phyloP scores from a whole-genome alignment of 2,329 filamentous ascomycete species.

The Neonectria coccinea region DNA sequence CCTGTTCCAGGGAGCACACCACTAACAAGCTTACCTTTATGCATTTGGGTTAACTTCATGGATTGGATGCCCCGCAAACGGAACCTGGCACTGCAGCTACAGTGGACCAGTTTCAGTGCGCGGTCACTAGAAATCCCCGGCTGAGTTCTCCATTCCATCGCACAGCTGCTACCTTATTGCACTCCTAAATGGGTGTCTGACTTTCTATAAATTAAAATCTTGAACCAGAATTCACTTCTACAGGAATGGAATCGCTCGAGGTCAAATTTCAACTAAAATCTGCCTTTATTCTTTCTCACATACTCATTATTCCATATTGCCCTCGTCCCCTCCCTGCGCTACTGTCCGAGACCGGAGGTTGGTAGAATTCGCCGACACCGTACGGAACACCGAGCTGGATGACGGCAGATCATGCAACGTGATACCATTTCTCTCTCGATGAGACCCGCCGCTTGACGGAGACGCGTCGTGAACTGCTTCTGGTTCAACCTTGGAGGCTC shows the following conservation, averaged over 20 bases:
- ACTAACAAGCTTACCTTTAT: neutral
- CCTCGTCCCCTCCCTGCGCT: slow-evolving; percentile 2
- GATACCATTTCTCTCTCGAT: slow-evolving; percentile 38
- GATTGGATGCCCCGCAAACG: too few relatives aligned
- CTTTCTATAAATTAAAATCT: neutral
- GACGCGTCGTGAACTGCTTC: neutral
- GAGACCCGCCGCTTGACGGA: slow-evolving; percentile 4
- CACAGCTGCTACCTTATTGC: too few relatives aligned
- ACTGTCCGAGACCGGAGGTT: slow-evolving; percentile 26
- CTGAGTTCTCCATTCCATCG: too few relatives aligned
- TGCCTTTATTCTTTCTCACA: neutral
- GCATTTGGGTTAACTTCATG: neutral
- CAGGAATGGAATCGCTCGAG: neutral
- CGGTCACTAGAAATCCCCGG: neutral
- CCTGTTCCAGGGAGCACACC: slow-evolving; percentile 5
- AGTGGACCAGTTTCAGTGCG: neutral
- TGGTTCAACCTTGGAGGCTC: slow-evolving; percentile 4
- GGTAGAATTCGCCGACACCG: slow-evolving; percentile 47
- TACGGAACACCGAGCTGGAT: slow-evolving; percentile 73
- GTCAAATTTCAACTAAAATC: neutral
- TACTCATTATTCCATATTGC: neutral
- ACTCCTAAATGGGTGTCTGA: neutral
- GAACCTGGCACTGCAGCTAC: too few relatives aligned
- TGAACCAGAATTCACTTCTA: neutral
- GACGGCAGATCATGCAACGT: slow-evolving; percentile 64